phyloP scores from a whole-genome alignment of 345 rosid species.

The Kandelia obovata region DNA sequence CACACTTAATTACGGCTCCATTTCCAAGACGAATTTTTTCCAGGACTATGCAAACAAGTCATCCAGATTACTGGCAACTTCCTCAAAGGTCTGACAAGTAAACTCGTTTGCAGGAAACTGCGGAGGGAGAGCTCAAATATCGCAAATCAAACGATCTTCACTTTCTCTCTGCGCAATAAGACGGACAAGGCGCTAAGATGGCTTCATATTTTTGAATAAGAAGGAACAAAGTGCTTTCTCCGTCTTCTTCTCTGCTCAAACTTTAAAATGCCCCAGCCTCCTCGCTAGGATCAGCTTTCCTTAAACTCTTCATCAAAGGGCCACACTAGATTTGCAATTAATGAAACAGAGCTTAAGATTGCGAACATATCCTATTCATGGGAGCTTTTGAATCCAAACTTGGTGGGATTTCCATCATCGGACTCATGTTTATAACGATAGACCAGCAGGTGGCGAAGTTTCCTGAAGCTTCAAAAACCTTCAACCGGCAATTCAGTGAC shows the following conservation, averaged over 20 bases:
- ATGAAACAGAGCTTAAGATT: constrained; percentile 9
- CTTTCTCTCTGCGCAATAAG: constrained; percentile 23
- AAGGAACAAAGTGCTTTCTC: constrained; percentile 14
- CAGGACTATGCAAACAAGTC: background rate
- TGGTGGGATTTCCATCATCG: constrained; percentile 10
- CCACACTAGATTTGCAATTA: constrained; percentile 11
- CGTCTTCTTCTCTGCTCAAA: constrained; percentile 19
- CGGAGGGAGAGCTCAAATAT: constrained; percentile 27
- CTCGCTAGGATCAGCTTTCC: constrained; percentile 13
- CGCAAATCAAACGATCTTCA: constrained; percentile 35
- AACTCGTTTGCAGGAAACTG: constrained; percentile 10
- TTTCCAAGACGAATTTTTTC: constrained; percentile 3
- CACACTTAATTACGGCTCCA: constrained; percentile 6
- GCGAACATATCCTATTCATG: constrained; percentile 16
- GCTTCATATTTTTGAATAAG: constrained; percentile 15
- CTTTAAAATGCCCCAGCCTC: constrained; percentile 18
- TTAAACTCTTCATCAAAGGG: background rate
- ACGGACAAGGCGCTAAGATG: constrained; percentile 31
- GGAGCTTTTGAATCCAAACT: constrained; percentile 21
- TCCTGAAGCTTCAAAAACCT: constrained; percentile 23
- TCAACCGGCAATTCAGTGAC: constrained; percentile 22
- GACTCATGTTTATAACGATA: constrained; percentile 16
- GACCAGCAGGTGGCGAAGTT: constrained; percentile 23
- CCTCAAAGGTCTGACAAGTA: constrained; percentile 2
- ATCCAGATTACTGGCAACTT: constrained; percentile 21